These are phyloP conservation scores for Amphirosellinia nigrospora DNA, from an alignment of 495 filamentous ascomycete species.

Conservation along the genomic window DNA sequence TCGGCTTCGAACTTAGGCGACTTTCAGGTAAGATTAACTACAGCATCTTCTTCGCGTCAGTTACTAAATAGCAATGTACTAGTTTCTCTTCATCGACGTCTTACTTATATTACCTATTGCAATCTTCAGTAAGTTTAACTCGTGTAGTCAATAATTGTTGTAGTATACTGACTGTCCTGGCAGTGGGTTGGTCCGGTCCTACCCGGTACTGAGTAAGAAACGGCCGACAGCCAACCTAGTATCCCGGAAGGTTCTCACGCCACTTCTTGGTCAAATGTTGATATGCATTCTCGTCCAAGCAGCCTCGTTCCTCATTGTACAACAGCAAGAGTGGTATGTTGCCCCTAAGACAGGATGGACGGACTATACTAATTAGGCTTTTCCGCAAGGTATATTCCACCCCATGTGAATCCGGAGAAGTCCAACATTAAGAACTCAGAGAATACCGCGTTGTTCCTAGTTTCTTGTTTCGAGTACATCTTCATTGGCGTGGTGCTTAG, in stretches of 20 bases:
- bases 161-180: slow-evolving; percentile 16
- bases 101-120: slow-evolving; percentile 93
- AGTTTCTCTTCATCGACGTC: slow-evolving; percentile 95
- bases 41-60: background rate
- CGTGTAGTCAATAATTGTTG: slow-evolving; percentile 33
- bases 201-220: slow-evolving; percentile 77
- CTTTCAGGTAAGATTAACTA: slow-evolving; percentile 69
- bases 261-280: slow-evolving; percentile 87
- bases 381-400: slow-evolving; percentile 73
- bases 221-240: slow-evolving; percentile 92
- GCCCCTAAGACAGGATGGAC: background rate
- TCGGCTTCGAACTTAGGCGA: slow-evolving; percentile 96
- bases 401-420: slow-evolving; percentile 72
- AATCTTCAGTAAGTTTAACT: slow-evolving; percentile 67
- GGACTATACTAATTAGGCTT: background rate
- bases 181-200: slow-evolving; percentile 96
- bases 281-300: slow-evolving; percentile 81
- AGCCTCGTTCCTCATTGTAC: slow-evolving; percentile 72
- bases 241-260: slow-evolving; percentile 88
- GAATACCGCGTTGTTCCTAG: slow-evolving; percentile 86
- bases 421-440: slow-evolving; percentile 89
- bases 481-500: slow-evolving; percentile 85
- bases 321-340: slow-evolving; percentile 75
- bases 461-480: slow-evolving; percentile 95
- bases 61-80: slow-evolving; percentile 29